Evolutionary conservation across 208 protist species (phyloP), one percentile per base, ranked within the genome.

Genomic region (Leishmania major): DNA sequence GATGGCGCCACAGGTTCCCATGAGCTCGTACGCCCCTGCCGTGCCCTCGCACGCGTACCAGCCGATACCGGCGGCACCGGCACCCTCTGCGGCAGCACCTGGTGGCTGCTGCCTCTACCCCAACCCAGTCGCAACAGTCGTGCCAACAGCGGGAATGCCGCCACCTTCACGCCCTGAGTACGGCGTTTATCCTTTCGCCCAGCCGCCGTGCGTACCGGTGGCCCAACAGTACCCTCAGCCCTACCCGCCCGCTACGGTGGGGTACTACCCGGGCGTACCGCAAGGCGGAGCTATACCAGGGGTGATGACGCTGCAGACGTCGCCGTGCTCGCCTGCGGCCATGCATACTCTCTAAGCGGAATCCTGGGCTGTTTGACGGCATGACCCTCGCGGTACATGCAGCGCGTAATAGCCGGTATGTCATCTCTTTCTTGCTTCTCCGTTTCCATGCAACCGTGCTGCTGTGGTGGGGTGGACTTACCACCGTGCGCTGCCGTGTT

Each of bases 311-410:
- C 19, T 71, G 71, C 67, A 77, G 79, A 0, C 51, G 5, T 80
- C 84, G 8, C 84, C 79, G 11, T 81, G 77, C 62, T 71, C 70
- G 0, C 76, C 79, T 10, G 51, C 80, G 0, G 80, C 64, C 10
- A 78, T 77, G 75, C 77, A 87, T 57, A 77, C 76, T n/a, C 60
- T 75, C 25, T 81, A 62, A 59, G 40, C 53, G 57, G 57, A 57
- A 55, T 10, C 8, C 13, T 4, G 25, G 69, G 19, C 7, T 22
- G 25, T 19, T 45, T 73, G 43, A 51, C 69, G 17, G 43, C 43
- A 6, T 7, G 69, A 51, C 69, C 45, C 35, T 49, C 43, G 37
- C 25, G 60, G 11, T 22, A 37, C 60, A 40, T 19, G 60, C 60
- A 31, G 60, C 4, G 13, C 60, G 28, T 4, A 7, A 37, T 37